phyloP scores from a whole-genome alignment of 495 filamentous ascomycete species.

The Aspergillus cavernicola region DNA sequence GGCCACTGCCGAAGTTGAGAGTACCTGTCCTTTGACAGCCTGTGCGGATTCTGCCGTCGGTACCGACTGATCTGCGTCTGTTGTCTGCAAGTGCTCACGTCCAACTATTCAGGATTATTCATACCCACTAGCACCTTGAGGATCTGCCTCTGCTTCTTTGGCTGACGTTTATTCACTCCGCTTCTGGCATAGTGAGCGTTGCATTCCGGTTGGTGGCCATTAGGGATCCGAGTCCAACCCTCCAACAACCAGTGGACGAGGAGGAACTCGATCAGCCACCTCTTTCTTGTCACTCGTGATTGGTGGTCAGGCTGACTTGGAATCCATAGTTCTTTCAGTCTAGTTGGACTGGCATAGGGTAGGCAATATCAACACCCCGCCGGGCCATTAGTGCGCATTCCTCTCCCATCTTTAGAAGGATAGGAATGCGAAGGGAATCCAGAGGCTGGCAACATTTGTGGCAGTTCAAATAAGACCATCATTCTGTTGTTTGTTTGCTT shows the following conservation, averaged over 20 bases:
- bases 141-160: slow-evolving; percentile 28
- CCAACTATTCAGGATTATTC: slow-evolving; percentile 5
- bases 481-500: slow-evolving; percentile 51
- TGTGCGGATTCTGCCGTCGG: slow-evolving; percentile 2
- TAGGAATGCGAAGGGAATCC: slow-evolving; percentile 41
- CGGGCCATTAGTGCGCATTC: slow-evolving; percentile 33
- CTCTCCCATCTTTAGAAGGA: slow-evolving; percentile 32
- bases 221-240: slow-evolving; percentile 16
- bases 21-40: not conserved
- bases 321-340: slow-evolving; percentile 25
- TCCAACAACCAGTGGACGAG: slow-evolving; percentile 14
- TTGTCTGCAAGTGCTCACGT: slow-evolving; percentile 7
- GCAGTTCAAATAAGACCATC: slow-evolving; percentile 43
- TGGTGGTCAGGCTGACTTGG: slow-evolving; percentile 19
- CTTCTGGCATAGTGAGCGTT: slow-evolving; percentile 38
- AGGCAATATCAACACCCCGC: slow-evolving; percentile 26
- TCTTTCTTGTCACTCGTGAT: slow-evolving; percentile 19
- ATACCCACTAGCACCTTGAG: slow-evolving; percentile 10
- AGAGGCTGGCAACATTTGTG: slow-evolving; percentile 35
- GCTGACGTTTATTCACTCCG: slow-evolving; percentile 23
- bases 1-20: slow-evolving; percentile 1
- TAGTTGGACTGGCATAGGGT: slow-evolving; percentile 16
- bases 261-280: slow-evolving; percentile 25
- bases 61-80: slow-evolving; percentile 9
- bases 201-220: slow-evolving; percentile 41